phyloP scores from a whole-genome alignment of 345 rosid species.

The Eucalyptus paniculata region DNA sequence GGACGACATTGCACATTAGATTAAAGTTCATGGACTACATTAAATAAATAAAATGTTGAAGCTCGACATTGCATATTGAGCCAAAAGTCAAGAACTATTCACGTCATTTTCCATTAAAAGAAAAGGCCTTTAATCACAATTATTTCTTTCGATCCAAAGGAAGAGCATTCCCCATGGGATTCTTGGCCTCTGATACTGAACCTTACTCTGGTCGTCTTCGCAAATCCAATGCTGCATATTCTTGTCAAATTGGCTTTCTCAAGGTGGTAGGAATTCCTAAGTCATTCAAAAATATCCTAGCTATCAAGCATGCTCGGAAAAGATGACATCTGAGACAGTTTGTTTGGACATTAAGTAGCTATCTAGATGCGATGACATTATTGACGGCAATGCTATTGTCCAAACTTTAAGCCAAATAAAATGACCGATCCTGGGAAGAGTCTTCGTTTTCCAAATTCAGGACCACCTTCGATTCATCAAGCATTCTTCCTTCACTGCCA shows the following conservation, averaged over 20 bases:
- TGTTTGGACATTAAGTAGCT: neutral
- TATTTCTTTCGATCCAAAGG: neutral
- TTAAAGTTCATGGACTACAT: rapidly evolving
- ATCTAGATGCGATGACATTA: neutral
- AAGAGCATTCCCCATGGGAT: neutral
- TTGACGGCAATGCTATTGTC: neutral
- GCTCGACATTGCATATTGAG: rapidly evolving
- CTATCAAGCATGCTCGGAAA: neutral
- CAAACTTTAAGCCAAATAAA: neutral
- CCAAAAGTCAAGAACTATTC: neutral
- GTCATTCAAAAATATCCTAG: neutral
- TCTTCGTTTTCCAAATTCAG: neutral
- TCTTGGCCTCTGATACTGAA: neutral
- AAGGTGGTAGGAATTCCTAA: neutral
- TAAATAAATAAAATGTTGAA: too few species aligned
- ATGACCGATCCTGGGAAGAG: neutral
- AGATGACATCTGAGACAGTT: neutral
- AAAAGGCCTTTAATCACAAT: rapidly evolving
- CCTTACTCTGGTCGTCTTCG: neutral
- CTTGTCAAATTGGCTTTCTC: neutral
- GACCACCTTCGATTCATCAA: neutral
- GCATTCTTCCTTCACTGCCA: neutral
- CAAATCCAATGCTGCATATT: neutral
- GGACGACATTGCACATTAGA: rapidly evolving
- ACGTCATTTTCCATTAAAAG: rapidly evolving